Percentiles rank a stretch among this genome's conserved stretches.
Conservation (phyloP, 495 filamentous ascomycete species). For the Xylaria scruposa region DNA sequence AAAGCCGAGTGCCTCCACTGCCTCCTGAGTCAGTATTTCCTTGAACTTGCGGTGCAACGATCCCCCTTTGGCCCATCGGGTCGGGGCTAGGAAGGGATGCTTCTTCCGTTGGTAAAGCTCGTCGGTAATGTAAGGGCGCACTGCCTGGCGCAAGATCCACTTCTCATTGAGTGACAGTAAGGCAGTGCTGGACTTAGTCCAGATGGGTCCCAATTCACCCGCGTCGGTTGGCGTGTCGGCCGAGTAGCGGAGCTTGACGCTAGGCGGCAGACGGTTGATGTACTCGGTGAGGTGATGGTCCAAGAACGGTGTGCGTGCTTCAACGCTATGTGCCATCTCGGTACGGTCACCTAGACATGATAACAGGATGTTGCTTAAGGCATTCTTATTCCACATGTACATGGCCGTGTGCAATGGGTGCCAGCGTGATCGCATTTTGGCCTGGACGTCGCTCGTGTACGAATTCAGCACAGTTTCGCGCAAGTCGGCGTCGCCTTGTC, state of each 20-base stretch:
- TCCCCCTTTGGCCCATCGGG: not conserved
- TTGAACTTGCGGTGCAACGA: not conserved
- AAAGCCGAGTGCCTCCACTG: not conserved
- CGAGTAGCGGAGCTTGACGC: slow-evolving; percentile 51
- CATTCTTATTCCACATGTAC: slow-evolving; percentile 51
- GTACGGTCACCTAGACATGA: slow-evolving; percentile 55
- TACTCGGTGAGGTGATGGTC: slow-evolving; percentile 60
- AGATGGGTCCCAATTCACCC: not conserved
- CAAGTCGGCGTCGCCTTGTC: not conserved
- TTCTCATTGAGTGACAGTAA: slow-evolving; percentile 43
- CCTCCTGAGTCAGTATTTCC: not conserved
- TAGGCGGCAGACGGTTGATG: slow-evolving; percentile 54
- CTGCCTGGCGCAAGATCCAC: slow-evolving; percentile 58
- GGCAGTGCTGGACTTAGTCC: not conserved
- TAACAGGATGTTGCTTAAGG: slow-evolving; percentile 53
- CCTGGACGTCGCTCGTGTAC: slow-evolving; percentile 23
- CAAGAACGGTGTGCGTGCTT: slow-evolving; percentile 57
- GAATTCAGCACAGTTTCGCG: slow-evolving; percentile 15
- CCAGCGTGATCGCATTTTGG: slow-evolving; percentile 50
- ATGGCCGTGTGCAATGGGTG: slow-evolving; percentile 57
- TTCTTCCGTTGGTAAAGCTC: slow-evolving; percentile 57
- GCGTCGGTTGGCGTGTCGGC: not conserved
- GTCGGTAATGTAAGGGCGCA: slow-evolving; percentile 55
- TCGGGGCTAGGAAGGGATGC: slow-evolving; percentile 52
- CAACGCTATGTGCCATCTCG: slow-evolving; percentile 59